Evolutionary conservation across 2,329 filamentous ascomycete species (phyloP).

Genomic region (Xylaria sp.): DNA sequence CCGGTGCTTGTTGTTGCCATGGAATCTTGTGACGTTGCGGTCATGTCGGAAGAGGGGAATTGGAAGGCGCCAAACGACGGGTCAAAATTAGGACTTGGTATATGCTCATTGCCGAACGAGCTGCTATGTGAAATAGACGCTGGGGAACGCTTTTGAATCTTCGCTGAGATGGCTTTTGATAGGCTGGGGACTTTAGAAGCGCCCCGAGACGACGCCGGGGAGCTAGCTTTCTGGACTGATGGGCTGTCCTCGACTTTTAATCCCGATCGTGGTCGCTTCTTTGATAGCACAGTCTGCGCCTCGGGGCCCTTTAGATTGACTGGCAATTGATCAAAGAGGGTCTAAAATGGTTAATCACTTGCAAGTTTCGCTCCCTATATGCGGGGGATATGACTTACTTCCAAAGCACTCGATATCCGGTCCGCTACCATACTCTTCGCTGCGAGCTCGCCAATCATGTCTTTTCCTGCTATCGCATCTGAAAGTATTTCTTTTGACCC

Average conservation of each 20-base stretch:
- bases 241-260: conserved; percentile 49
- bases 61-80: conserved; percentile 41
- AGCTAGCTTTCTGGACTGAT: conserved; percentile 44
- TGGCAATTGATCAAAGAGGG: conserved; percentile 85
- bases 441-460: conserved; percentile 81
- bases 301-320: conserved; percentile 70
- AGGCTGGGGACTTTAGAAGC: conserved; percentile 32
- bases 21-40: conserved; percentile 42
- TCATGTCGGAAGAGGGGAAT: conserved; percentile 43
- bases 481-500: conserved; percentile 82
- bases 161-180: conserved; percentile 38
- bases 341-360: conserved; percentile 57
- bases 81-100: conserved; percentile 40
- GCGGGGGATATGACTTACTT: conserved; percentile 62
- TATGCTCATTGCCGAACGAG: conserved; percentile 34
- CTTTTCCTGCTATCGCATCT: conserved; percentile 85
- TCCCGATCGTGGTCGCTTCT: conserved; percentile 66
- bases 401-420: conserved; percentile 79
- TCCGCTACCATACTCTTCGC: conserved; percentile 90
- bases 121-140: conserved; percentile 34
- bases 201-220: conserved; percentile 39
- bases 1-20: conserved; percentile 43
- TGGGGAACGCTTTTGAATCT: conserved; percentile 38
- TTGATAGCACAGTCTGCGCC: conserved; percentile 55
- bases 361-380: conserved; percentile 18